A percentile compares a stretch with the other conserved stretches of the same genome.
Conservation (phyloP, 192 early-diverging fungal genomes). For the Chytriomyces hyalinus region DNA sequence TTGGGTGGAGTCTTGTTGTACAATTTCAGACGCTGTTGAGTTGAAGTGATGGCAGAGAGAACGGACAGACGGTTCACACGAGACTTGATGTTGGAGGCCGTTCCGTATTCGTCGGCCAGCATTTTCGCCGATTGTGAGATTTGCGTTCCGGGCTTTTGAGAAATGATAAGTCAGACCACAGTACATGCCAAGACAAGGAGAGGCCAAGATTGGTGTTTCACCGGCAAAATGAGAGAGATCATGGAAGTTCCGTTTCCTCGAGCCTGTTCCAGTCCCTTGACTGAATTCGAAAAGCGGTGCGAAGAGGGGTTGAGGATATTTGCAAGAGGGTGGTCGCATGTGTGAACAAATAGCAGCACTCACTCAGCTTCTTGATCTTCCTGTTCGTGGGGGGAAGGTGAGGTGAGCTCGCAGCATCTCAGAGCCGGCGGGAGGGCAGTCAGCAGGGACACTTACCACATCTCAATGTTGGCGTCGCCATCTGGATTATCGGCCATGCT, state of each 20-base stretch:
- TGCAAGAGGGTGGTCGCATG: background rate
- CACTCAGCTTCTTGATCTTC: slow-evolving; percentile 39
- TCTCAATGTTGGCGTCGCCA: slow-evolving; percentile 26
- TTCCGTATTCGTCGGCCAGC: slow-evolving; percentile 98
- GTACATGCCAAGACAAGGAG: background rate
- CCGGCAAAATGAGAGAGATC: slow-evolving; percentile 96
- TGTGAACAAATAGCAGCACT: background rate
- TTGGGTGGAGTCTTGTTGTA: slow-evolving; percentile 92
- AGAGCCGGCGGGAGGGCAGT: background rate
- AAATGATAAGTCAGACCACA: background rate
- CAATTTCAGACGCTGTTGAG: slow-evolving; percentile 94
- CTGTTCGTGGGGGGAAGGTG: background rate
- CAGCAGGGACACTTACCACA: slow-evolving; percentile 19
- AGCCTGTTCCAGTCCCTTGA: slow-evolving; percentile 93
- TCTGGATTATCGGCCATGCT: background rate
- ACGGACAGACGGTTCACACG: slow-evolving; percentile 98
- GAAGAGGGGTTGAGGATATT: background rate
- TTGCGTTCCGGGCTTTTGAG: slow-evolving; percentile 79
- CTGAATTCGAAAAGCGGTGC: background rate
- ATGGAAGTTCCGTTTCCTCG: slow-evolving; percentile 99
- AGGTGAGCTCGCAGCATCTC: background rate
- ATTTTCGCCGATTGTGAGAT: slow-evolving; percentile 86
- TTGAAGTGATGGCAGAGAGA: slow-evolving; percentile 95
- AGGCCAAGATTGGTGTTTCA: slow-evolving; percentile 35
- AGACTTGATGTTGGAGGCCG: slow-evolving; percentile 99